Base-by-base conservation (phyloP, 2,329 filamentous ascomycete species). In the Scedosporium minutisporum region DNA sequence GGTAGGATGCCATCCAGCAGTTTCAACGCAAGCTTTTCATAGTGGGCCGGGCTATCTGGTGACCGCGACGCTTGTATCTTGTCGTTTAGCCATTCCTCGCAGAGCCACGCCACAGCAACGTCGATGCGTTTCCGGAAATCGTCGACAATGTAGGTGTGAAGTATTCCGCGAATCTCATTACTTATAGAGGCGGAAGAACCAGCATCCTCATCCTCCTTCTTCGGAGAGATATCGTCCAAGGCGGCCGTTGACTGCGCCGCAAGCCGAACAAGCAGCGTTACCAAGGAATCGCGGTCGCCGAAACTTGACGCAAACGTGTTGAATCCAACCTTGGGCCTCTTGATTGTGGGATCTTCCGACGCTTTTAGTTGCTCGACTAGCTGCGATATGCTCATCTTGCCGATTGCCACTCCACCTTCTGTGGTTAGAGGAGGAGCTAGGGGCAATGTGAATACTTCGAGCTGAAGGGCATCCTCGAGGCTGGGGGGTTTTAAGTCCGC, bases 81-180 rank as follows among this genome's bases (percentile, higher is more conserved):
- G 72, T 97, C 93, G 69, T 93, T 96, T 74, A 96, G 97, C 93
- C 95, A 99, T 75, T 99, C 95, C 73, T 99, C 95, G 68, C 89
- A 96, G 16, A 99, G 81, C 95, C 95, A 99, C 6, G 88, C 87
- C 60, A 97, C 91, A 1, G 92, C 93, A 23, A 95, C 84, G 67
- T 96, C 93, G 65, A 97, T 93, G 53, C 95, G 87, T 65, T 84
- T 87, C 62, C 93, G 87, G 76, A 96, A 99, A 71, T 97, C 93
- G 66, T 96, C 91, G 65, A 97, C 84, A 58, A 97, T 84, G 72
- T 96, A 97, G 62, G 85, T 82, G 74, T 92, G 95, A 1, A 99
- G 78, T 6, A 86, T 82, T 67, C 96, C 89, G 61, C 95, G 86
- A 66, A 97, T 91, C 5, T 82, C 82, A 69, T 89, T 83, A 67